These are phyloP conservation scores for Pulicaria dysenterica DNA, from an alignment of 129 eudicot genomes.

Conservation along the genomic window DNA sequence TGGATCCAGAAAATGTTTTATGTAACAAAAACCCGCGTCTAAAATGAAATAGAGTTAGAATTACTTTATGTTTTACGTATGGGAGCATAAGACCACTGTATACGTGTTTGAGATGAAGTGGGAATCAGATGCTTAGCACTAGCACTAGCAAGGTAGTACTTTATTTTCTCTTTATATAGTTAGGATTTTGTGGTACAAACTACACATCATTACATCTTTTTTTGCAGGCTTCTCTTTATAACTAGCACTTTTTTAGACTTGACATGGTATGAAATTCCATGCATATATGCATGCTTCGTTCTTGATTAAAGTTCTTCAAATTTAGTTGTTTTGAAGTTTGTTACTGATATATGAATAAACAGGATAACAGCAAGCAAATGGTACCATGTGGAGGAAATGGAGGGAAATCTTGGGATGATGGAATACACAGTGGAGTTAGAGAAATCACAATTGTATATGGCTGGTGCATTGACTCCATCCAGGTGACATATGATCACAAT, in stretches of 20 bases:
- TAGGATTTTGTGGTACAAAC: not conserved
- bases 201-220: not conserved
- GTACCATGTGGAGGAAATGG: constrained; percentile 80
- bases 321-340: not conserved
- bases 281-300: not conserved
- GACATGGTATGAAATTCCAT: constrained; percentile 35
- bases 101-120: no score
- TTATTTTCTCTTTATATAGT: constrained; percentile 10
- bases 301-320: not conserved
- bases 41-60: no score
- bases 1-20: no score
- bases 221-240: not conserved
- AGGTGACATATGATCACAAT: constrained; percentile 52
- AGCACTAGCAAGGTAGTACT: not conserved
- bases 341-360: not conserved
- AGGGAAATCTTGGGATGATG: constrained; percentile 60
- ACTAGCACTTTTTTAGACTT: not conserved
- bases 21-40: no score
- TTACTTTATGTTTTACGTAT: no score
- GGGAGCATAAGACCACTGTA: no score
- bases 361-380: constrained; percentile 31
- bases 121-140: constrained; percentile 15
- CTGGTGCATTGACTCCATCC: constrained; percentile 62
- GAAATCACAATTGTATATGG: constrained; percentile 53
- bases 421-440: constrained; percentile 54